Conservation (phyloP, 331 rosid species). For the Cydonia oblonga region DNA sequence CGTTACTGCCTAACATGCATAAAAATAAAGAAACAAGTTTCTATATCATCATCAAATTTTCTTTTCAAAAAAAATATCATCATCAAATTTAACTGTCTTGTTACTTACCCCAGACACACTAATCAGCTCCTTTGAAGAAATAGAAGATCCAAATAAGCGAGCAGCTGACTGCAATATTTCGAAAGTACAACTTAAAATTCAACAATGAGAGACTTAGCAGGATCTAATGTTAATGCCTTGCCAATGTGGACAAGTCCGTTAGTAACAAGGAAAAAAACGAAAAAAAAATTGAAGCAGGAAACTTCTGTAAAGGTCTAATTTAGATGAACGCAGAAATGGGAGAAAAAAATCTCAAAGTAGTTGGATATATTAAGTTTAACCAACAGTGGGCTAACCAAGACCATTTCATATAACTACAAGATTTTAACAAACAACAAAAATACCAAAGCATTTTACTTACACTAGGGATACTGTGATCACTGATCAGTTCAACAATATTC, state of each 20-base stretch:
- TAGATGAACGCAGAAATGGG: not conserved
- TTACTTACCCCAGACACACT: conserved; percentile 88
- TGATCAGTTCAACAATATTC: not conserved
- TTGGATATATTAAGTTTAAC: not conserved
- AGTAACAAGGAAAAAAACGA: not conserved
- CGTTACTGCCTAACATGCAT: not conserved
- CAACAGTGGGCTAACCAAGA: not conserved
- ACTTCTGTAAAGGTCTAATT: not conserved
- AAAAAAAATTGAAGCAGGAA: not conserved
- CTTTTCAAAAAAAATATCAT: no score
- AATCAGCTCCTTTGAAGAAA: conserved; percentile 70
- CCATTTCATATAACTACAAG: not conserved
- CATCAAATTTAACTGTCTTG: not conserved
- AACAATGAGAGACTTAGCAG: not conserved
- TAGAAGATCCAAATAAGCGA: conserved; percentile 80
- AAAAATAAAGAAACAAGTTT: not conserved
- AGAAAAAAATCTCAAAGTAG: not conserved
- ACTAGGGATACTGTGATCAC: not conserved
- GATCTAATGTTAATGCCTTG: not conserved
- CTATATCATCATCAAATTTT: not conserved
- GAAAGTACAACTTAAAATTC: not conserved
- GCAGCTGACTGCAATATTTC: conserved; percentile 66
- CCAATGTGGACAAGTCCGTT: not conserved
- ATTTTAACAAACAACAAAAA: not conserved
- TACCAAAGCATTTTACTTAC: not conserved